Base-by-base conservation (phyloP, 176 grass and related monocot species). In the Lolium perenne region DNA sequence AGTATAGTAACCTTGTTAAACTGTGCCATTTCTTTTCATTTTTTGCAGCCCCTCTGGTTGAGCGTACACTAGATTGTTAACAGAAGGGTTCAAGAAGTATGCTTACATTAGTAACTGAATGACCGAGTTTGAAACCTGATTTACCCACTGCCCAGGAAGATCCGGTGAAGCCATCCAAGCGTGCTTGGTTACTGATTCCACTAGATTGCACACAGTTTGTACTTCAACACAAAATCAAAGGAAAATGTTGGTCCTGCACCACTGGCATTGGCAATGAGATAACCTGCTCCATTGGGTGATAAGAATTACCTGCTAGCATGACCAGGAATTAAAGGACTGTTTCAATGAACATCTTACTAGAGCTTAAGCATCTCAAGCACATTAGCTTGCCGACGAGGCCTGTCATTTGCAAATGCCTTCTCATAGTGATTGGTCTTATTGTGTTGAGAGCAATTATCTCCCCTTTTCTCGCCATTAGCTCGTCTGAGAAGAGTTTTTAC, bases 401-500 rank as follows among this genome's bases (percentile, higher is more conserved):
- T 85, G 71, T 91, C 18, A 85, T 91, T 54, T 91, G 86, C 35
- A 91, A 91, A 85, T 83, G 82, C 63, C 86, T 91, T 81, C 45
- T 92, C 29, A 63, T 99, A 70, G 74, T 94, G 73, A 83, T 87
- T 80, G 75, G 14, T 10, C 56, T 96, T 23, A 16, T 97, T 80
- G 25, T 92, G 20, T 41, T 94, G 59, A 90, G 88, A 90, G 82
- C 83, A 82, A 90, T 80, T 51, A 16, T 97, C 40, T 88, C 84
- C 81, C 88, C 90, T 23, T 94, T 95, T 76, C 87, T 92, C 70
- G 80, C 62, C 54, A 78, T 91, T 65, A 81, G 57, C 83, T 89
- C 88, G 45, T 89, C 93, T 13, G 78, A 84, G 21, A 65, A 92
- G 60, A 79, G 67, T 38, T 96, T 88, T 74, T 90, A 91, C 41